Evolutionary conservation across 73 alveolate species (phyloP), one percentile per base, ranked within the genome.

Genomic region (Effrenium voratum): DNA sequence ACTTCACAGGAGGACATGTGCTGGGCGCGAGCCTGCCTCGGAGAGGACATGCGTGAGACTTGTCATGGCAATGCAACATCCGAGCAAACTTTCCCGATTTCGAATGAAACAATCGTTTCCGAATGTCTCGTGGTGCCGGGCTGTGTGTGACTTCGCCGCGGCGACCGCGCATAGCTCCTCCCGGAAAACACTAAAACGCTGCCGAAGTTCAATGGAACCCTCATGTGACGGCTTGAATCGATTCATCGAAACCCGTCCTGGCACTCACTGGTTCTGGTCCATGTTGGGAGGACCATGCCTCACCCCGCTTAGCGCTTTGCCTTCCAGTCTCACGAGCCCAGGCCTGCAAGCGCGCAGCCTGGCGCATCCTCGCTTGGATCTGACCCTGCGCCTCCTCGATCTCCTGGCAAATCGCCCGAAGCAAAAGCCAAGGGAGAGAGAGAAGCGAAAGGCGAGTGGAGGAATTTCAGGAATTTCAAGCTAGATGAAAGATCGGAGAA

Each of bases 291-390:
- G 94, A 59, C 94, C 94, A 86, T 26, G 94, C 94, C 94, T 86
- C 49, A 38, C 28, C 32, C 91, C 26, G 70, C 43, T 52, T 52
- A 19, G 63, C 63, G 63, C 26, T 52, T 19, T 52, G 63, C 8
- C 8, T 19, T 12, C 63, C 63, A 19, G 8, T 52, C 63, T 52
- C 63, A 12, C n/a, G n/a, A n/a, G n/a, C n/a, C n/a, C n/a, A n/a
- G n/a, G 40, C 94, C 94, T 86, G 94, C 30, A 86, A 45, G 45
- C 94, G 36, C 32, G 94, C 77, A 40, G 83, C 94, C 36, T 86
- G 94, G 57, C 94, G 94, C 94, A 86, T 86, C 66, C 94, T 86
- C 49, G 94, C 66, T 86, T 86, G 94, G 50, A 86, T 86, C 81
- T 86, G 94, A 36, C 82, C 81, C 34, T 86, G 94, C 36, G 94